phyloP scores from a whole-genome alignment of 2,329 filamentous ascomycete species.

The Fusarium citri region DNA sequence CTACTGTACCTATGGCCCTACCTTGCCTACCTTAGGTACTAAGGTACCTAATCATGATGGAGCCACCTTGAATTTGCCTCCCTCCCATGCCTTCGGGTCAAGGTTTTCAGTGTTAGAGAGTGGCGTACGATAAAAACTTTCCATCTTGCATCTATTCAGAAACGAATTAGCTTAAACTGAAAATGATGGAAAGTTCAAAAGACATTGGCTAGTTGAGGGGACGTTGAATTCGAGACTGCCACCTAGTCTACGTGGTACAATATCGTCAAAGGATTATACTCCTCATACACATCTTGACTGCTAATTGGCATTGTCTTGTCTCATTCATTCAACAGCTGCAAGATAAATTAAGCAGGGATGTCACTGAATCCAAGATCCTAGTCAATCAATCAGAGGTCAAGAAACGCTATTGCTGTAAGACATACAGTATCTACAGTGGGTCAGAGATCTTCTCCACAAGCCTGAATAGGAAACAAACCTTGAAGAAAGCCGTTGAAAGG shows the following conservation, averaged over 20 bases:
- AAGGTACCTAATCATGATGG: background rate
- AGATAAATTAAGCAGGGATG: background rate
- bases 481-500: background rate
- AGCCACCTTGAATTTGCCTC: constrained; percentile 11
- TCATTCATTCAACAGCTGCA: background rate
- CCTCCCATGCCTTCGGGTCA: background rate
- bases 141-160: background rate
- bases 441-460: background rate
- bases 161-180: background rate
- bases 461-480: background rate
- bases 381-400: background rate
- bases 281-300: background rate
- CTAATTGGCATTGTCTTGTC: background rate
- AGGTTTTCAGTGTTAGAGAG: background rate
- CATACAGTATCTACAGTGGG: background rate
- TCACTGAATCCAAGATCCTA: background rate
- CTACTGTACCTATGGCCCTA: too few species aligned
- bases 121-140: background rate
- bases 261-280: background rate
- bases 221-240: background rate
- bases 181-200: background rate
- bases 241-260: background rate
- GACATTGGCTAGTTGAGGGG: background rate
- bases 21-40: too few species aligned
- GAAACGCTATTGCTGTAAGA: background rate